Percentiles rank a stretch among this genome's conserved stretches.
phyloP scores from a whole-genome alignment of 106 monocot genomes.

The Platanthera zijinensis region DNA sequence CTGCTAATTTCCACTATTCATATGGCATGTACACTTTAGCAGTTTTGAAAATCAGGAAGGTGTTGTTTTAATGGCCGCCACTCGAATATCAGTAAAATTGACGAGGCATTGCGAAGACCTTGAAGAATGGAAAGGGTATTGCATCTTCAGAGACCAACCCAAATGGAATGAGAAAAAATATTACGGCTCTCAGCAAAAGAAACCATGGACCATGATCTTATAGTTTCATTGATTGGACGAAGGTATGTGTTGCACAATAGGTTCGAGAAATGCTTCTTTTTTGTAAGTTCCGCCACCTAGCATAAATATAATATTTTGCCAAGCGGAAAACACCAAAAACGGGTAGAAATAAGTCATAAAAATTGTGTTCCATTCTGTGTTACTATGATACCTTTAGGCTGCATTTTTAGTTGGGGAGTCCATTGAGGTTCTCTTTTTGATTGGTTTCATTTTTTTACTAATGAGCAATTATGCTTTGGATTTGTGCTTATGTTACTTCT shows the following conservation, averaged over 20 bases:
- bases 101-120: slow-evolving; percentile 76
- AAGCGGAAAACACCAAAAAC: neutral
- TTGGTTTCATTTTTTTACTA: neutral
- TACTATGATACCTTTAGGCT: slow-evolving; percentile 1
- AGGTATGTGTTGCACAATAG: slow-evolving; percentile 22
- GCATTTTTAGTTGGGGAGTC: neutral
- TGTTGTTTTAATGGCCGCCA: slow-evolving; percentile 75
- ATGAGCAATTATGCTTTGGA: neutral
- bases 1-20: neutral
- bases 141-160: slow-evolving; percentile 81
- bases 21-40: slow-evolving; percentile 7
- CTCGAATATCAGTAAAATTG: slow-evolving; percentile 84
- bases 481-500: neutral
- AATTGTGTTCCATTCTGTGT: neutral
- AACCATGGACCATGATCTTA: slow-evolving; percentile 64
- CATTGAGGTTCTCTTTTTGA: neutral
- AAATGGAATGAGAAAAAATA: slow-evolving; percentile 83
- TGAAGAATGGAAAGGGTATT: slow-evolving; percentile 84
- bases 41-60: slow-evolving; percentile 93
- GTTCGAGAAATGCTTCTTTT: neutral
- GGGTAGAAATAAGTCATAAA: neutral
- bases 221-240: slow-evolving; percentile 79
- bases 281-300: neutral
- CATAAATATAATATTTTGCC: neutral
- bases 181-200: slow-evolving; percentile 64